Evolutionary conservation across 2,329 filamentous ascomycete genomes (phyloP).

Genomic region (Alternaria ethzedia): DNA sequence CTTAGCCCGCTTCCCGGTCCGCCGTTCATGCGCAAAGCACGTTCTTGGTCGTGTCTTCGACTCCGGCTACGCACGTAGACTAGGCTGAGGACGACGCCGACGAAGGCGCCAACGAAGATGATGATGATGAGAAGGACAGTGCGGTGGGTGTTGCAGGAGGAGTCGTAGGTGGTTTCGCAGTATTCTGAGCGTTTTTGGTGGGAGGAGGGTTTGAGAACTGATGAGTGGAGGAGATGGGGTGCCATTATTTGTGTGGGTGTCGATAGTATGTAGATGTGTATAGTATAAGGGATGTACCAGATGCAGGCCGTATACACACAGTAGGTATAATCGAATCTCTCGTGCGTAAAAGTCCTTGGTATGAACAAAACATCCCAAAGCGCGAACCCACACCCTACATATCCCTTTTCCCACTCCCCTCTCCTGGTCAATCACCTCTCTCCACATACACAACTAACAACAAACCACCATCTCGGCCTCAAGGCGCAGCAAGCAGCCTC

Average conservation of each 20-base stretch:
- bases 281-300: background rate
- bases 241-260: conserved; percentile 8
- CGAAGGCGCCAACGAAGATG: conserved; percentile 20
- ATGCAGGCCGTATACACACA: background rate
- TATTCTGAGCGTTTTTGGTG: conserved; percentile 17
- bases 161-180: conserved; percentile 18
- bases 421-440: background rate
- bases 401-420: background rate
- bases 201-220: background rate
- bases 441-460: background rate
- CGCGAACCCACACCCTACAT: conserved; percentile 4
- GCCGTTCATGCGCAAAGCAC: background rate
- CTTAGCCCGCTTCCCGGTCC: background rate
- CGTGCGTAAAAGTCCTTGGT: background rate
- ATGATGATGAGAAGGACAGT: conserved; percentile 29
- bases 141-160: conserved; percentile 25
- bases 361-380: background rate
- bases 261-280: background rate
- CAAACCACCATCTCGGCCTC: background rate
- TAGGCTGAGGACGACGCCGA: conserved; percentile 17
- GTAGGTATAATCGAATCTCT: background rate
- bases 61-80: conserved; percentile 13
- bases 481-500: conserved; percentile 13
- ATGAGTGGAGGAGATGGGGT: background rate
- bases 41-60: background rate